Evolutionary conservation across 305 asterid genomes (phyloP), one percentile per base, ranked within the genome.

Genomic region (Andrographis paniculata): DNA sequence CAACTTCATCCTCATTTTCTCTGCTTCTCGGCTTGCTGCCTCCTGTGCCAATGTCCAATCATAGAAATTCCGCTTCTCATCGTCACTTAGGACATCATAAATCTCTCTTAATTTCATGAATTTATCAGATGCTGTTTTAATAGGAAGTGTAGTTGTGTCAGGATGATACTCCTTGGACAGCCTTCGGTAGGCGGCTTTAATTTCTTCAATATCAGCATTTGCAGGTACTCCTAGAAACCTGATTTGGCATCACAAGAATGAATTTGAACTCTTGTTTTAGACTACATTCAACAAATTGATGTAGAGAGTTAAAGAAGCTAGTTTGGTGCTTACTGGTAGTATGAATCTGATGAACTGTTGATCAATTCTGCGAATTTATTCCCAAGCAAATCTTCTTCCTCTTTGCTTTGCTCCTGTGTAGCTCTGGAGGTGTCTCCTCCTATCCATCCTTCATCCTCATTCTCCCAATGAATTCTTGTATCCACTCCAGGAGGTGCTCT

Each of bases 1-100:
- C 30, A 87, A 69, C 68, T 55, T 80, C 65, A 71, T 79, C 72
- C 78, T 77, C 94, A 84, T 73, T 62, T 71, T 84, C 80, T 80
- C 80, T 17, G 86, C 94, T 67, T 84, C 86, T 1, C 62, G 56
- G 58, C 97, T 87, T 20, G 86, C 94, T 52, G 78, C 74, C 60
- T 84, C 95, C 60, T 87, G 97, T 37, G 92, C 94, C 17, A 84
- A 68, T 28, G 92, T 73, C 97, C 95, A 87, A 10, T 76, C 95
- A 20, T 81, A 87, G 54, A 87, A 87, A 63, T 52, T 75, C 8
- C 92, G 74, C 52, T 68, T 74, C 59, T 84, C 88, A 15, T 62
- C 79, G 16, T 84, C 51, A 59, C 94, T 76, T 21, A 84, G 68
- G 20, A 75, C 74, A 50, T 69, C 63, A 20, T 80, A 87, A 20